A percentile compares a stretch with the other conserved stretches of the same genome.
Evolutionary conservation across 176 grass and related monocot species (phyloP).

Genomic region (Zoysia pacifica): DNA sequence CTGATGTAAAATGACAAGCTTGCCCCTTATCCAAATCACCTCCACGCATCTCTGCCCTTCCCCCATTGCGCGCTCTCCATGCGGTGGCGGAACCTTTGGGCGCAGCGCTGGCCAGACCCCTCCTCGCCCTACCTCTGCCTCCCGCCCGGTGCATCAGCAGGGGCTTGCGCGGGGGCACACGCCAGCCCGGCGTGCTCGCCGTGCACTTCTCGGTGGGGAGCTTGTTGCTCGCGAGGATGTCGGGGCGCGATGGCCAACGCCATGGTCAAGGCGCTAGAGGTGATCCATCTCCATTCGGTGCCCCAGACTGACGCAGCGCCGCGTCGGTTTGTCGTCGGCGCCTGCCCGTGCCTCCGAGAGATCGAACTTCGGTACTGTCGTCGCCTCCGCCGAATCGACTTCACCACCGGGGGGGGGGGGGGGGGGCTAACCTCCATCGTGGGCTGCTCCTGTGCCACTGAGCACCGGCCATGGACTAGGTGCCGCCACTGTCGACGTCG

Average conservation of each 20-base stretch:
- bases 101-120: conserved; percentile 57
- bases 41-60: too few species aligned
- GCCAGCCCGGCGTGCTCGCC: conserved; percentile 18
- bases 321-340: conserved; percentile 46
- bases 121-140: conserved; percentile 35
- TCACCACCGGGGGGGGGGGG: conserved; percentile 37
- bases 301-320: conserved; percentile 67
- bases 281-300: conserved; percentile 58
- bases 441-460: conserved; percentile 66
- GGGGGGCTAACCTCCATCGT: conserved; percentile 54
- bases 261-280: conserved; percentile 63
- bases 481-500: too few species aligned
- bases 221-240: conserved; percentile 56
- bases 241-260: conserved; percentile 50
- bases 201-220: conserved; percentile 69
- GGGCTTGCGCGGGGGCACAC: conserved; percentile 22
- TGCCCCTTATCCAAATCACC: too few species aligned
- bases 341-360: conserved; percentile 63
- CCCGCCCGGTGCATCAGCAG: not conserved
- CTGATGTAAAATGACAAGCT: too few species aligned
- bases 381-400: conserved; percentile 62
- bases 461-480: not conserved
- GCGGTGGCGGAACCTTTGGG: conserved; percentile 58
- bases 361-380: conserved; percentile 68
- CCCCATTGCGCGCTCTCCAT: conserved; percentile 37